A percentile compares a stretch with the other conserved stretches of the same genome.
Evolutionary conservation across 2,329 filamentous ascomycete genomes (phyloP).

Genomic region (Fusarium pilosicola): DNA sequence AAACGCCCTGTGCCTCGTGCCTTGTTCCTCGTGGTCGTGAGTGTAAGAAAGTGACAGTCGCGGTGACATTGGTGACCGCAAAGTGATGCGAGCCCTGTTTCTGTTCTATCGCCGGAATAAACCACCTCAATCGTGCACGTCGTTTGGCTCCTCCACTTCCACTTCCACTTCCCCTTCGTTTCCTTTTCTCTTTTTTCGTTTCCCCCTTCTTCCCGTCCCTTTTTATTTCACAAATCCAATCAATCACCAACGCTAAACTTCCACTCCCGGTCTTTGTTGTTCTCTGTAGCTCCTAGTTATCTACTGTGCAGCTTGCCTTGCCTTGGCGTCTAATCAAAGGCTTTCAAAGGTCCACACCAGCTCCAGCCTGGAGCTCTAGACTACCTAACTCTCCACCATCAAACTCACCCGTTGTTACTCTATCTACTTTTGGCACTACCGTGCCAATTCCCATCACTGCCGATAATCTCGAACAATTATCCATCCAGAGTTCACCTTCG

Average conservation of each 20-base stretch:
- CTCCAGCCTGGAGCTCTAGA: conserved; percentile 42
- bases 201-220: not conserved
- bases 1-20: conserved; percentile 32
- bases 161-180: not conserved
- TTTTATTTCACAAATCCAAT: not conserved
- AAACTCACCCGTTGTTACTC: conserved; percentile 39
- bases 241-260: conserved; percentile 1
- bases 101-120: conserved; percentile 27
- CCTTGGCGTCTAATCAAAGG: conserved; percentile 33
- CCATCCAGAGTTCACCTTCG: conserved; percentile 21
- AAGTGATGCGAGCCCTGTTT: conserved; percentile 1
- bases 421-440: conserved; percentile 32
- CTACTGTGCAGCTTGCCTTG: not conserved
- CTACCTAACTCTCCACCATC: conserved; percentile 39
- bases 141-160: conserved; percentile 26
- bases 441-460: conserved; percentile 29
- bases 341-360: conserved; percentile 43
- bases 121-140: conserved; percentile 32
- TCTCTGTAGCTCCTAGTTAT: conserved; percentile 12
- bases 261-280: not conserved
- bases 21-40: conserved; percentile 27
- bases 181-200: not conserved
- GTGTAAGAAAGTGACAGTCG: conserved; percentile 18
- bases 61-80: not conserved
- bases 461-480: conserved; percentile 30